phyloP scores from a whole-genome alignment of 108 stramenopile species.

The Cyclostephanos invisitatus region DNA sequence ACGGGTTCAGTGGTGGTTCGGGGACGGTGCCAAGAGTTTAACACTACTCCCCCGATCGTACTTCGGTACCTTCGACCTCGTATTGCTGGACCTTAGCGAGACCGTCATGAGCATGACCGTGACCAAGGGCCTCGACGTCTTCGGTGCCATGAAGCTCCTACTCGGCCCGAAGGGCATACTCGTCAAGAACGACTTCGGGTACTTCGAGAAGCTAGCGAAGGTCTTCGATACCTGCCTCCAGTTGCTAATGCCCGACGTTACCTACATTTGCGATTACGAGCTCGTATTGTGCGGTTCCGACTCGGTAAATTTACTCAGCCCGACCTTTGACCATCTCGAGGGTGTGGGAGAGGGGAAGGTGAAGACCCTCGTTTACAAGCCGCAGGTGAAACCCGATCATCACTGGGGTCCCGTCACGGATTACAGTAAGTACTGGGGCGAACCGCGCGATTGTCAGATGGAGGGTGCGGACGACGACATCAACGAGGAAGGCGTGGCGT shows the following conservation, averaged over 20 bases:
- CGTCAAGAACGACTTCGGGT: slow-evolving; percentile 60
- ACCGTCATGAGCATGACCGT: slow-evolving; percentile 62
- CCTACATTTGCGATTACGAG: slow-evolving; percentile 46
- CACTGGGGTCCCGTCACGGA: slow-evolving; percentile 40
- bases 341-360: slow-evolving; percentile 35
- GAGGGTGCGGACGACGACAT: slow-evolving; percentile 7
- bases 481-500: slow-evolving; percentile 24
- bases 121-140: slow-evolving; percentile 55
- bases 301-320: slow-evolving; percentile 38
- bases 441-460: slow-evolving; percentile 24
- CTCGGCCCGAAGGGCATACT: slow-evolving; percentile 54
- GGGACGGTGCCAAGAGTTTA: slow-evolving; percentile 62
- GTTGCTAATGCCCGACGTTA: slow-evolving; percentile 37
- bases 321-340: slow-evolving; percentile 32
- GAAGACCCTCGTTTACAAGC: slow-evolving; percentile 41
- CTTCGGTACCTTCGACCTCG: slow-evolving; percentile 67
- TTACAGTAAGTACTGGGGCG: slow-evolving; percentile 45
- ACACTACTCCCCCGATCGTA: slow-evolving; percentile 54
- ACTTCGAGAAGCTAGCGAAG: slow-evolving; percentile 43
- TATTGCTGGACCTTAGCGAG: slow-evolving; percentile 62
- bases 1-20: slow-evolving; percentile 75
- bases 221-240: slow-evolving; percentile 39
- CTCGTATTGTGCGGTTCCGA: slow-evolving; percentile 36
- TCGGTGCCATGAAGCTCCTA: slow-evolving; percentile 54
- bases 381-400: slow-evolving; percentile 29